These are phyloP conservation scores for Solanum arcanum DNA, from an alignment of 257 asterid species.

Conservation along the genomic window DNA sequence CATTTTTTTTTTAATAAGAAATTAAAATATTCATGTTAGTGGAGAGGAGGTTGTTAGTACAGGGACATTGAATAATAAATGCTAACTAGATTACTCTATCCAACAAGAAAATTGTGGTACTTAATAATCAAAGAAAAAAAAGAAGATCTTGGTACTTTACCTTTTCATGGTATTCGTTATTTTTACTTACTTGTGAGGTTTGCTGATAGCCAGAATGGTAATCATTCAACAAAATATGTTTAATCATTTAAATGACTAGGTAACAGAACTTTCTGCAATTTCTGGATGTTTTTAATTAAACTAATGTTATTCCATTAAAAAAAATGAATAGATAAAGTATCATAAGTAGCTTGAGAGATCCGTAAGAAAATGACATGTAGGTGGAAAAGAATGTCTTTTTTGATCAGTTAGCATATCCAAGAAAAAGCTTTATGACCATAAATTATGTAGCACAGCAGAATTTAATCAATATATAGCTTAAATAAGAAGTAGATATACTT, in stretches of 20 bases:
- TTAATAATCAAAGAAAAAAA: neutral
- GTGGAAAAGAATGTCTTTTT: neutral
- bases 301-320: neutral
- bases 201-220: neutral
- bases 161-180: neutral
- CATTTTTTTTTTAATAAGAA: neutral
- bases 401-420: neutral
- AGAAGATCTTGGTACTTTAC: neutral
- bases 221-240: neutral
- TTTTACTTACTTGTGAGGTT: neutral
- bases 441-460: neutral
- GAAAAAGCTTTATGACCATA: neutral
- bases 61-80: neutral
- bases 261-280: neutral
- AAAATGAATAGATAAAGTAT: neutral
- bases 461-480: neutral
- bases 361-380: neutral
- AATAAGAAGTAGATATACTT: slow-evolving; percentile 42
- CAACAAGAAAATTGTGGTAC: neutral
- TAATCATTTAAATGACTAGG: neutral
- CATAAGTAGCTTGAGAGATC: neutral
- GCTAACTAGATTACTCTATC: neutral
- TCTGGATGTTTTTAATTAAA: neutral
- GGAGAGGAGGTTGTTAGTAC: neutral
- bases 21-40: neutral